phyloP scores from a whole-genome alignment of 768 basidiomycete genomes.

The Leccinum broughii region DNA sequence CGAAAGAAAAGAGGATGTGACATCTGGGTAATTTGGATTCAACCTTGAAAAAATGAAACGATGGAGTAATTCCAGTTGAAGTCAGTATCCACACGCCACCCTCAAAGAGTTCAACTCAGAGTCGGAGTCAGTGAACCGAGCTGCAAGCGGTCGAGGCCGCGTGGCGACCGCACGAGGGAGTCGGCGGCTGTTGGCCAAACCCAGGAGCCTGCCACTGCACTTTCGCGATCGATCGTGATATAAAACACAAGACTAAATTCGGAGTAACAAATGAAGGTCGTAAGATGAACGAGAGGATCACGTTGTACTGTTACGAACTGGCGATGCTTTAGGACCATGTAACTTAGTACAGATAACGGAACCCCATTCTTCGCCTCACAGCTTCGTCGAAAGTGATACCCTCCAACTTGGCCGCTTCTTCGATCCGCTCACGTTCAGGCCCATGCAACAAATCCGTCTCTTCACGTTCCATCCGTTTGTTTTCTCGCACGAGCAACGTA shows the following conservation, averaged over 20 bases:
- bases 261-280: neutral
- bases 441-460: conserved; percentile 46
- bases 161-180: neutral
- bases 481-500: conserved; percentile 47
- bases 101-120: neutral
- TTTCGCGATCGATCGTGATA: neutral
- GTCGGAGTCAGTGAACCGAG: neutral
- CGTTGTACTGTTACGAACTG: too few relatives aligned
- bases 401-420: conserved; percentile 59
- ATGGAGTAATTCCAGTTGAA: neutral
- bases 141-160: neutral
- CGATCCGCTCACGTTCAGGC: conserved; percentile 49
- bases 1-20: conserved; percentile 28
- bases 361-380: conserved; percentile 53
- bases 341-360: conserved; percentile 53
- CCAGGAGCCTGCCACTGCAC: neutral
- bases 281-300: neutral
- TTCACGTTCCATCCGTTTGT: conserved; percentile 49
- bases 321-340: too few relatives aligned
- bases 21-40: conserved; percentile 15
- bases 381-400: conserved; percentile 62
- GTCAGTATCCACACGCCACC: too few relatives aligned
- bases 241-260: too few relatives aligned
- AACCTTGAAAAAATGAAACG: neutral
- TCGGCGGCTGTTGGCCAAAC: neutral